Evolutionary conservation across 2,329 filamentous ascomycete genomes (phyloP).

Genomic region (Cytospora mali): DNA sequence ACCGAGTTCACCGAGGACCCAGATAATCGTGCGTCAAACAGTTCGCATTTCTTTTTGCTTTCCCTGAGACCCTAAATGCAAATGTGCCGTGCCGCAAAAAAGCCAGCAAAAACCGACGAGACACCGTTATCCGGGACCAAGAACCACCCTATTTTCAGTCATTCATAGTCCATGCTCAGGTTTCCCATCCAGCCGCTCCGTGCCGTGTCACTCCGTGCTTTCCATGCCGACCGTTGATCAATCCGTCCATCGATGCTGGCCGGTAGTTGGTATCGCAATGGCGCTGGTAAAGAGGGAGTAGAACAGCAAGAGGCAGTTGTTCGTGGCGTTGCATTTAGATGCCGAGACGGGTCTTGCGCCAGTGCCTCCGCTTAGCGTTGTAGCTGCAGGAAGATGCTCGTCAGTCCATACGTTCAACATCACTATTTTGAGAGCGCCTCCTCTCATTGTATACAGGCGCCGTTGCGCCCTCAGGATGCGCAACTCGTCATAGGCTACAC

Average conservation of each 20-base stretch:
- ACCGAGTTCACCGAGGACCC: too few species aligned
- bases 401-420: constrained; percentile 24
- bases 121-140: constrained; percentile 28
- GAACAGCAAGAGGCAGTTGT: constrained; percentile 29
- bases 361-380: constrained; percentile 99
- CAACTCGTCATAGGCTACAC: not conserved
- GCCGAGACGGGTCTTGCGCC: constrained; percentile 99
- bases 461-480: not conserved
- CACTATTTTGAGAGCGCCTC: constrained; percentile 15
- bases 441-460: not conserved
- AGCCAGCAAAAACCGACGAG: constrained; percentile 25
- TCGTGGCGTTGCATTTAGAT: constrained; percentile 73
- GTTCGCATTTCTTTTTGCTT: constrained; percentile 27
- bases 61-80: constrained; percentile 29
- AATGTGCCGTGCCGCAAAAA: constrained; percentile 24
- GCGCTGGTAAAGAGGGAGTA: constrained; percentile 32
- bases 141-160: constrained; percentile 22
- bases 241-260: constrained; percentile 29
- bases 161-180: constrained; percentile 26
- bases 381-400: constrained; percentile 65
- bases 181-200: constrained; percentile 18
- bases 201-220: constrained; percentile 17
- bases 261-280: constrained; percentile 24
- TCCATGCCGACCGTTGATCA: constrained; percentile 21
- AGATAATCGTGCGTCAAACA: constrained; percentile 11